Evolutionary conservation across 805 yeast genomes (phyloP).

Genomic region (Novakomyces olei): DNA sequence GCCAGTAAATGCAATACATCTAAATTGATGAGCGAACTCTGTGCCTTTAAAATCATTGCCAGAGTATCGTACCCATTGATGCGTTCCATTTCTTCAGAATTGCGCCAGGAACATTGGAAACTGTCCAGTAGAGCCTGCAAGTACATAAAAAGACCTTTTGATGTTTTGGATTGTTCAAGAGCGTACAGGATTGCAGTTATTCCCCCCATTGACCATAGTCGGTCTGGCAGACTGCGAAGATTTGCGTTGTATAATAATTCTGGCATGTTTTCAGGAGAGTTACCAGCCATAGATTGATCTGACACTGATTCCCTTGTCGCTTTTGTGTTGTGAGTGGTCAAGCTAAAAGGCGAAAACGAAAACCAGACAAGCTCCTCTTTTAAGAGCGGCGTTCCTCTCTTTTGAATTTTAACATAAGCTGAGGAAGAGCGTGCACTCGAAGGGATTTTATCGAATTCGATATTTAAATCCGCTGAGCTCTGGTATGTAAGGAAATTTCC

Average conservation of each 20-base stretch:
- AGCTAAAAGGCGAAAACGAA: conserved; percentile 9
- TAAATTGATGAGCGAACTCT: conserved; percentile 16
- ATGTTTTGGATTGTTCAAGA: conserved; percentile 23
- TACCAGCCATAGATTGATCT: background rate
- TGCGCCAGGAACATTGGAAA: conserved; percentile 28
- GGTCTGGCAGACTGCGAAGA: too few species aligned
- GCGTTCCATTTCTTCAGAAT: conserved; percentile 34
- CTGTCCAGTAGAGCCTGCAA: conserved; percentile 23
- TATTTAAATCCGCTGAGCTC: conserved; percentile 11
- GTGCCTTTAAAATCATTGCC: conserved; percentile 29
- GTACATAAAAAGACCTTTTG: conserved; percentile 16
- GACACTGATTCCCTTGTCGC: background rate
- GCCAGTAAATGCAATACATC: conserved; percentile 29
- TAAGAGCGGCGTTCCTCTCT: conserved; percentile 11
- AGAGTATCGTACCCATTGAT: conserved; percentile 39
- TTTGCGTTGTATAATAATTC: too few species aligned
- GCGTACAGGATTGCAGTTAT: conserved; percentile 24
- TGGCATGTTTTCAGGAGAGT: conserved; percentile 5
- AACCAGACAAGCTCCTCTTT: conserved; percentile 8
- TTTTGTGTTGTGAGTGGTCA: conserved; percentile 9
- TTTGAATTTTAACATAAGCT: conserved; percentile 7
- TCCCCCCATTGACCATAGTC: conserved; percentile 28
- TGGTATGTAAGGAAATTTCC: conserved; percentile 12
- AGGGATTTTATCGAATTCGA: conserved; percentile 9
- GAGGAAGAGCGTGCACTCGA: too few species aligned